Evolutionary conservation across 73 alveolate species (phyloP).

Genomic region (Paramecium caudatum): DNA sequence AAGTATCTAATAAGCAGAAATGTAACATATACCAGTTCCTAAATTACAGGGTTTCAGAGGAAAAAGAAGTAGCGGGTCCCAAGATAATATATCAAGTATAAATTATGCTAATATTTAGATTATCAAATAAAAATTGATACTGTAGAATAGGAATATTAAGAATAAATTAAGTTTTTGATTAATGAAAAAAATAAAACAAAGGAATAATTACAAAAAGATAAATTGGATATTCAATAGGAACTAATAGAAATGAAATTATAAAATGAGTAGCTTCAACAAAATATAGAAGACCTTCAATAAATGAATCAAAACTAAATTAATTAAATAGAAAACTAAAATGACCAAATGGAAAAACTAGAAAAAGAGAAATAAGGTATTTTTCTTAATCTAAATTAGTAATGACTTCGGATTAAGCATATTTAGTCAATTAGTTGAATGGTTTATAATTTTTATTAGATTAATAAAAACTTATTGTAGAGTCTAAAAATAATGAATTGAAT

Average conservation of each 20-base stretch:
- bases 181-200: background rate
- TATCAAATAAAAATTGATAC: background rate
- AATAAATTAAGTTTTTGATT: background rate
- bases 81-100: constrained; percentile 12
- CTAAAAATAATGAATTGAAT: background rate
- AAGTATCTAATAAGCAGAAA: no score
- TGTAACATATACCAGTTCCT: no score
- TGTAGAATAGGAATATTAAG: constrained; percentile 1
- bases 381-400: background rate
- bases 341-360: background rate
- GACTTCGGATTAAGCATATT: background rate
- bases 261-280: background rate
- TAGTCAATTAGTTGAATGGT: background rate
- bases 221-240: background rate
- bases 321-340: background rate
- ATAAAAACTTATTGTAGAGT: background rate
- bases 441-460: background rate
- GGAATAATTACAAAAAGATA: background rate
- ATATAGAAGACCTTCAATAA: background rate
- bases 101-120: background rate
- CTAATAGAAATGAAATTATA: background rate
- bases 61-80: constrained; percentile 24
- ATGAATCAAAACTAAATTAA: background rate
- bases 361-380: background rate
- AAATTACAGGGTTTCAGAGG: no score